These are phyloP conservation scores for Candida anutae DNA, from an alignment of 1,139 yeast species.

Conservation along the genomic window DNA sequence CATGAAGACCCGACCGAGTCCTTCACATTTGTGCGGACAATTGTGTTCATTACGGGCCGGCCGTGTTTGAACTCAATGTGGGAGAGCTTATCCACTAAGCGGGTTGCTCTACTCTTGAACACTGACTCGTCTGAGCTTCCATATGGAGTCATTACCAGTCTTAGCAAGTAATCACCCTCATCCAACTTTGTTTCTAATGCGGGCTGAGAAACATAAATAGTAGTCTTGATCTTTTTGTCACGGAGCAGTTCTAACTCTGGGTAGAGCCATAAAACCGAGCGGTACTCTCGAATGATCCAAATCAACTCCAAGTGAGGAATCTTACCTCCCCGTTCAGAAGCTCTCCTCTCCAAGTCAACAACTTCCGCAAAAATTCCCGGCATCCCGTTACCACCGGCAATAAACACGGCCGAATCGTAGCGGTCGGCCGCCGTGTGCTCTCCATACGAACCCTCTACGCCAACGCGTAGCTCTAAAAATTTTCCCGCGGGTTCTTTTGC, in stretches of 20 bases:
- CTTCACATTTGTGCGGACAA: constrained; percentile 15
- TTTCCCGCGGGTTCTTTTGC: constrained; percentile 13
- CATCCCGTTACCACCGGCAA: constrained; percentile 23
- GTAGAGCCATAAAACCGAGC: constrained; percentile 26
- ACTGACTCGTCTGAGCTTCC: not conserved
- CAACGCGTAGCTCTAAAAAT: constrained; percentile 12
- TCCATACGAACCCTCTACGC: constrained; percentile 20
- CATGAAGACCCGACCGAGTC: constrained; percentile 22
- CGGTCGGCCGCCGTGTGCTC: constrained; percentile 11
- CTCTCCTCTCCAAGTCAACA: constrained; percentile 4
- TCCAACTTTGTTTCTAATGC: not conserved
- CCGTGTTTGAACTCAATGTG: constrained; percentile 21
- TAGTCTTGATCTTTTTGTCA: constrained; percentile 18
- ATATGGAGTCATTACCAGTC: not conserved
- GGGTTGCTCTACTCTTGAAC: not conserved
- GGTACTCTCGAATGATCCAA: constrained; percentile 31
- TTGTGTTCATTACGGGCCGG: constrained; percentile 19
- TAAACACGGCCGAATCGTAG: constrained; percentile 14
- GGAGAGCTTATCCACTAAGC: constrained; percentile 3
- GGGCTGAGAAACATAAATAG: constrained; percentile 20
- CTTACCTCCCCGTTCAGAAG: constrained; percentile 3
- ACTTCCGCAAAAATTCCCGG: constrained; percentile 19
- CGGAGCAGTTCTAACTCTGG: constrained; percentile 22
- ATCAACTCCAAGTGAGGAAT: constrained; percentile 15
- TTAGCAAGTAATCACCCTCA: not conserved